Evolutionary conservation across 1,284 basidiomycete genomes (phyloP).

Genomic region (Rhodotorula sp.): DNA sequence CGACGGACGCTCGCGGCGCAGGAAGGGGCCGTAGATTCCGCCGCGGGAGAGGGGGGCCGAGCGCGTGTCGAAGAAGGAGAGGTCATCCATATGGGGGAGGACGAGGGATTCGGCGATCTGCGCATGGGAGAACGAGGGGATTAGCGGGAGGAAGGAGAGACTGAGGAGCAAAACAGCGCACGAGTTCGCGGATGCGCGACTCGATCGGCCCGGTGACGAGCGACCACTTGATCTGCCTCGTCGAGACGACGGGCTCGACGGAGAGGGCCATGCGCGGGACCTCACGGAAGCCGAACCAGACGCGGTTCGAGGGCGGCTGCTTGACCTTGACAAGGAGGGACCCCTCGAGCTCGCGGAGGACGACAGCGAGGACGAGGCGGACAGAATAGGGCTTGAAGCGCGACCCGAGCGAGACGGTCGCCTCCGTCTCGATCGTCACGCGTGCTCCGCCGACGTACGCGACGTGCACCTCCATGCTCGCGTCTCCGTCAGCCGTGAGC

Average conservation of each 20-base stretch:
- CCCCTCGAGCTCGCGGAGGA: constrained; percentile 84
- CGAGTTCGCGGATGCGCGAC: constrained; percentile 81
- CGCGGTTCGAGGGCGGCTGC: constrained; percentile 88
- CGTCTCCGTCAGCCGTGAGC: constrained; percentile 86
- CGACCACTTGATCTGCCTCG: constrained; percentile 84
- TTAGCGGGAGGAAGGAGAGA: neutral
- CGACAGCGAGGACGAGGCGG: constrained; percentile 79
- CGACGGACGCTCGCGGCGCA: constrained; percentile 4
- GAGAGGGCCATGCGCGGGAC: constrained; percentile 84
- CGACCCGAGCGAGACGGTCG: constrained; percentile 62
- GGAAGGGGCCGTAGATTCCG: constrained; percentile 77
- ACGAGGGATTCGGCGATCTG: constrained; percentile 92
- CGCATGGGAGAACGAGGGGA: neutral
- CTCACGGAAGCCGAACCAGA: constrained; percentile 98
- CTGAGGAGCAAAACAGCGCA: constrained; percentile 56
- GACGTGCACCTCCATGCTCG: constrained; percentile 81
- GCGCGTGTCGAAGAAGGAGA: constrained; percentile 85
- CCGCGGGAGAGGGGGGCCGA: constrained; percentile 66
- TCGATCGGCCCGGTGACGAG: constrained; percentile 90
- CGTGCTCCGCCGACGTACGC: constrained; percentile 83
- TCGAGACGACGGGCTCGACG: constrained; percentile 90
- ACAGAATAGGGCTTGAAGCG: constrained; percentile 82
- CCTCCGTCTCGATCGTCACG: constrained; percentile 84
- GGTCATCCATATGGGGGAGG: constrained; percentile 96
- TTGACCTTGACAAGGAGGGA: constrained; percentile 89